Evolutionary conservation across 2,329 filamentous ascomycete genomes (phyloP).

Genomic region (Sordariomycetes sp.): DNA sequence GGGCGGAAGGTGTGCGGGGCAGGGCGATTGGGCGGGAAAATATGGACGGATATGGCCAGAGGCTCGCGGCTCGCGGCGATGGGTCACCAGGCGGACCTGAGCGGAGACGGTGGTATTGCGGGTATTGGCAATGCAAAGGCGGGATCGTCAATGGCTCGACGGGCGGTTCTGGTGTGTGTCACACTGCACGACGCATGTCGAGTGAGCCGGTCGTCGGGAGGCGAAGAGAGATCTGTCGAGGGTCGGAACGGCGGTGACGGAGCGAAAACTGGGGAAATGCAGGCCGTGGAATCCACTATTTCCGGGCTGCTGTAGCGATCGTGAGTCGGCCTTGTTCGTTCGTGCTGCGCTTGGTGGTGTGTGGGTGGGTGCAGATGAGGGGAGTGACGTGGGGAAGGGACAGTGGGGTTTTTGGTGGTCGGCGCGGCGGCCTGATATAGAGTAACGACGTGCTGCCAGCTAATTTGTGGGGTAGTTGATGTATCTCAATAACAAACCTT

Average conservation of each 20-base stretch:
- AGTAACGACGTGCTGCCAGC: background rate
- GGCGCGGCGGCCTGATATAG: background rate
- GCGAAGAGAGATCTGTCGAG: no score
- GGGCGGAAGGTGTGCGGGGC: background rate
- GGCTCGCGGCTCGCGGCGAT: background rate
- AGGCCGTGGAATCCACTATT: no score
- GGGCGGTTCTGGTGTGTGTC: background rate
- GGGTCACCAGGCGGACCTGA: background rate
- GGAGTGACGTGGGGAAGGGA: background rate
- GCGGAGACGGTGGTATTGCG: background rate
- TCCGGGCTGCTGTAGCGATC: no score
- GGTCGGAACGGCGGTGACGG: no score
- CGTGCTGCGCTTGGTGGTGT: background rate
- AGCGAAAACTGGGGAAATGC: no score
- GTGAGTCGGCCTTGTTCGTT: no score
- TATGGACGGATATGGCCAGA: background rate
- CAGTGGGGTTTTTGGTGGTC: background rate
- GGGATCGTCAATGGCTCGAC: background rate
- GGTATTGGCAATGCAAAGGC: background rate
- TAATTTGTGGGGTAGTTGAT: background rate
- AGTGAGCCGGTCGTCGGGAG: background rate
- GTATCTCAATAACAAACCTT: background rate
- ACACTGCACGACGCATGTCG: background rate
- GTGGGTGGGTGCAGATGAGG: background rate
- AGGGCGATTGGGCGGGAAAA: conserved; percentile 4